These are phyloP conservation scores for Talaromyces sp. DNA, from an alignment of 2,329 filamentous ascomycete genomes.

Conservation along the genomic window DNA sequence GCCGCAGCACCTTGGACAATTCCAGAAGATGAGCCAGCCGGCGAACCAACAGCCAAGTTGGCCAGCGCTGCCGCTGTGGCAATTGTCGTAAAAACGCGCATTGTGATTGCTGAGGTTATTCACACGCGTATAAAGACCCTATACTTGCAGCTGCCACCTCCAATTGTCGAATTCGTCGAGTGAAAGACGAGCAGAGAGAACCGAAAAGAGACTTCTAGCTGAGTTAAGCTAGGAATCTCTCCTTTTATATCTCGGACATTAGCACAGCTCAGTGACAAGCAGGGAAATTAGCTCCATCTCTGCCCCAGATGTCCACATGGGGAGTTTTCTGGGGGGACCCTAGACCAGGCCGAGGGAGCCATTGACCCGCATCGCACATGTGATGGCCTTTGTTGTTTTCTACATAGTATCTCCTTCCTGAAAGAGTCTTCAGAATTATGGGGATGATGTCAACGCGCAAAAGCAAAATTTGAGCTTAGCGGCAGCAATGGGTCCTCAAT, in stretches of 20 bases:
- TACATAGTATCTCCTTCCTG: background rate
- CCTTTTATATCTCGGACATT: background rate
- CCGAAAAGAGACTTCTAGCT: background rate
- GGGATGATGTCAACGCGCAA: slow-evolving; percentile 14
- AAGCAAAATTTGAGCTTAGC: slow-evolving; percentile 8
- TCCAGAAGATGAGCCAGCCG: slow-evolving; percentile 11
- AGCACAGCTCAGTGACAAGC: background rate
- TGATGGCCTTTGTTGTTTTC: slow-evolving; percentile 4
- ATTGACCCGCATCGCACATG: slow-evolving; percentile 15
- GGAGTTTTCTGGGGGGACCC: background rate
- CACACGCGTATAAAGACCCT: slow-evolving; percentile 10
- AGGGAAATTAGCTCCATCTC: slow-evolving; percentile 4
- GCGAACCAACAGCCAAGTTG: slow-evolving; percentile 17
- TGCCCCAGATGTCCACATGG: slow-evolving; percentile 11
- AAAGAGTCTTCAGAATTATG: background rate
- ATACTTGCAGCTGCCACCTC: slow-evolving; percentile 9
- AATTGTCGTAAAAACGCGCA: slow-evolving; percentile 17
- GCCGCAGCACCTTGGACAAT: slow-evolving; percentile 12
- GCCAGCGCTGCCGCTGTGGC: slow-evolving; percentile 13
- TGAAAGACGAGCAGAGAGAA: slow-evolving; percentile 13
- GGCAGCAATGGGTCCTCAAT: slow-evolving; percentile 2
- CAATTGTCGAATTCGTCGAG: slow-evolving; percentile 14
- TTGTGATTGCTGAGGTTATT: slow-evolving; percentile 9
- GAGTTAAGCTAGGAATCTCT: slow-evolving; percentile 4
- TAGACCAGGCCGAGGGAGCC: slow-evolving; percentile 13